Evolutionary conservation across 441 rosid genomes (phyloP).

Genomic region (Adansonia madagascariensis): DNA sequence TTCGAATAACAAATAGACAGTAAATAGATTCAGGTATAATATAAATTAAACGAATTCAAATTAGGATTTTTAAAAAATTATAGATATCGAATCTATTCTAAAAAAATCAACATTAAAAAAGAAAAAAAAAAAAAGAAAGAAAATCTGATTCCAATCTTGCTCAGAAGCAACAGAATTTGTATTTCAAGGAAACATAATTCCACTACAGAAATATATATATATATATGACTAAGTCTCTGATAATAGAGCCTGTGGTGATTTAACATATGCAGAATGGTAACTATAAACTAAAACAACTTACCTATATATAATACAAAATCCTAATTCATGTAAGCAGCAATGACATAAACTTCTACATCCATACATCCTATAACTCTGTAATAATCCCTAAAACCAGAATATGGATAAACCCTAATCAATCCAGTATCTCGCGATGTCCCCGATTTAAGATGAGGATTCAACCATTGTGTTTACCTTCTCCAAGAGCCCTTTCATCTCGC

Average conservation of each 20-base stretch:
- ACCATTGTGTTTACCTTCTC: conserved; percentile 46
- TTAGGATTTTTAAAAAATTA: no score
- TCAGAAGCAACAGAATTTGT: conserved; percentile 6
- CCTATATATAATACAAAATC: conserved; percentile 23
- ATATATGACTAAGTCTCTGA: neutral
- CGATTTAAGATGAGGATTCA: conserved; percentile 29
- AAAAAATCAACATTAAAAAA: neutral
- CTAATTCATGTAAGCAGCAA: conserved; percentile 16
- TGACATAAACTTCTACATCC: conserved; percentile 8
- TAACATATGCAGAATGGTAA: conserved; percentile 22
- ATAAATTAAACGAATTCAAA: no score
- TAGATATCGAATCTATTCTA: neutral
- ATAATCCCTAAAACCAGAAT: neutral
- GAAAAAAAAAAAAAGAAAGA: neutral
- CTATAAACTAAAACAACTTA: conserved; percentile 19
- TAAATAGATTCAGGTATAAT: no score
- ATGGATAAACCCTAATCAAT: neutral
- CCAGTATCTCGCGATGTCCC: neutral
- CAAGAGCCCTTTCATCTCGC: conserved; percentile 47
- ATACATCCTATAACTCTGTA: neutral
- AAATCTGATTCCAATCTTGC: neutral
- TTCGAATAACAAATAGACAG: no score
- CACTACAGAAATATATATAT: conserved; percentile 20
- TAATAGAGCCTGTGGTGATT: conserved; percentile 1
- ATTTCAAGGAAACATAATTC: conserved; percentile 17